Base-by-base conservation (phyloP, 2,329 filamentous ascomycete species). In the Xylariaceae sp. region DNA sequence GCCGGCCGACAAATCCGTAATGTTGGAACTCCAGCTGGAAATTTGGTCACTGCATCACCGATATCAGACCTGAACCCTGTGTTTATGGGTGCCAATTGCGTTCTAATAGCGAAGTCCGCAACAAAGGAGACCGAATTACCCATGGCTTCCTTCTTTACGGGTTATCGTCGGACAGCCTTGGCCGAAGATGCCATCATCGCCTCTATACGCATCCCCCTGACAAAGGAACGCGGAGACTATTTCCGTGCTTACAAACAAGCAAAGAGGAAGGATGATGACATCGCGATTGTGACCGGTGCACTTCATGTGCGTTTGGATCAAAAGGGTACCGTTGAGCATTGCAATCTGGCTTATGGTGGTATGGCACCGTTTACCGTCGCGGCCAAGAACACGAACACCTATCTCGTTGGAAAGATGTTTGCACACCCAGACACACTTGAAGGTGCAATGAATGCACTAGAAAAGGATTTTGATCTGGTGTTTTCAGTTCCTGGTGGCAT, bases 1-100 rank as follows among this genome's bases (percentile, higher is more conserved):
- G 94, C 93, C 47, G 94, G 94, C 42, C 78, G 94, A 43, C 94
- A 99, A 65, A 97, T 99, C 65, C 83, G 94, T 61, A 99, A 97
- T 64, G 93, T 97, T n/a, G 94, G 93, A 31, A 97, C 94, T 0
- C 93, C 92, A 1, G 94, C 94, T 0, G 94, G 94, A 41, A 99
- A 97, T 64, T 73, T 99, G 31, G 92, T 88, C 1, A 99, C 94
- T 0, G 94, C 94, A 1, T 96, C 91, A 19, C 94, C 94, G 0
- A 99, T 97, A 42, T 97, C 93, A 0, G 94, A 99, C 74, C 73
- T 99, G 42, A 99, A 97, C 64, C 94, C 94, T 0, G 90, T 97
- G 0, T 86, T 99, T 46, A 88, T 97, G 68, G 92, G 90, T 3
- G 88, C 90, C 1, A 90, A 93, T 59, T 88, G 90, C 1, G 84